Percentiles rank a stretch among this genome's conserved stretches.
Evolutionary conservation across 257 asterid genomes (phyloP).

Genomic region (Cynanchum wilfordii): DNA sequence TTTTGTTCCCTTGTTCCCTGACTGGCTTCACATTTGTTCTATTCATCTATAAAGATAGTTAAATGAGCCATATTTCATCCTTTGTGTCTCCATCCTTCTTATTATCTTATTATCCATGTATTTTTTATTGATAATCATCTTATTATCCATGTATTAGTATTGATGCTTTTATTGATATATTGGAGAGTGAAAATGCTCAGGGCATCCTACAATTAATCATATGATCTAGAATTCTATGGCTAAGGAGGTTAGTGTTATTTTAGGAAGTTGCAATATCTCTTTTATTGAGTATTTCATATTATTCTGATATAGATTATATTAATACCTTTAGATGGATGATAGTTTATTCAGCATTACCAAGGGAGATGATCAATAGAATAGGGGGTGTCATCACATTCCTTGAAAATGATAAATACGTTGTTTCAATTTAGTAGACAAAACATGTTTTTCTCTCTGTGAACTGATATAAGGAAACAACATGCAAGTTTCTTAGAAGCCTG

Average conservation of each 20-base stretch:
- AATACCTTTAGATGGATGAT: not conserved
- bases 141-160: no score
- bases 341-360: not conserved
- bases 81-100: not conserved
- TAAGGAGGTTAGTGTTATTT: not conserved
- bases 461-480: not conserved
- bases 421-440: not conserved
- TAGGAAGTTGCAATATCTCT: not conserved
- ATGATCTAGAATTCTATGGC: not conserved
- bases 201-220: not conserved
- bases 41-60: not conserved
- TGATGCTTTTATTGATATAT: not conserved
- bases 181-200: constrained; percentile 2
- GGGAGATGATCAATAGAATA: not conserved
- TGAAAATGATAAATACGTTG: not conserved
- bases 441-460: not conserved
- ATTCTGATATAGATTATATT: not conserved
- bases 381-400: not conserved
- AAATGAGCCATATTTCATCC: not conserved
- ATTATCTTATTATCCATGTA: no score
- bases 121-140: no score
- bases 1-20: not conserved
- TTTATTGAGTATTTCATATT: not conserved
- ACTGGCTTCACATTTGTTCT: not conserved
- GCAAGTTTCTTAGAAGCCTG: not conserved